Conservation (phyloP, 768 basidiomycete species). For the Gelatoporia subvermispora region DNA sequence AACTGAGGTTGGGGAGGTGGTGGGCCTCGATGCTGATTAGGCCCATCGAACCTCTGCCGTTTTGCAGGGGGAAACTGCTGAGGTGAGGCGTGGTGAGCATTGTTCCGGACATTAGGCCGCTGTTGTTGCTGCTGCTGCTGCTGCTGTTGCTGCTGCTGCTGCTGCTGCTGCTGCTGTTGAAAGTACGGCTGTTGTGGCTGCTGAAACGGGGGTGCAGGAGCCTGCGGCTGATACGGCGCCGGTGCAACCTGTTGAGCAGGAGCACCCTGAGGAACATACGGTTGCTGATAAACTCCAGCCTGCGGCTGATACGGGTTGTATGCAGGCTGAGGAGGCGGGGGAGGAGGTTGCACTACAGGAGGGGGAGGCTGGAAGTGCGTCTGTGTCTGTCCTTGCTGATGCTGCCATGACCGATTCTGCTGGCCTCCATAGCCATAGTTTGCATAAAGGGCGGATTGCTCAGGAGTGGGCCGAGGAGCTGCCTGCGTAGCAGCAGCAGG, state of each 20-base stretch:
- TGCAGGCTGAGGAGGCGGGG: slow-evolving; percentile 52
- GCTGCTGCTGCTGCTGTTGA: slow-evolving; percentile 29
- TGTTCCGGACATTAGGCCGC: slow-evolving; percentile 29
- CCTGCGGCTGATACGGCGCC: slow-evolving; percentile 39
- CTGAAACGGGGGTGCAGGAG: slow-evolving; percentile 37
- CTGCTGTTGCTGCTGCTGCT: slow-evolving; percentile 27
- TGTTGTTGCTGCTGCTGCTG: slow-evolving; percentile 37
- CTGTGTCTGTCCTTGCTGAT: slow-evolving; percentile 50
- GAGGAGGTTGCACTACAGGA: slow-evolving; percentile 46
- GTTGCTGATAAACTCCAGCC: slow-evolving; percentile 52
- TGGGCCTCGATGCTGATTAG: slow-evolving; percentile 48
- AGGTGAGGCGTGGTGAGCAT: slow-evolving; percentile 57
- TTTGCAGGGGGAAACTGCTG: slow-evolving; percentile 91
- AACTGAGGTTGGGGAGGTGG: slow-evolving; percentile 66
- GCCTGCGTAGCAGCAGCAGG: slow-evolving; percentile 26
- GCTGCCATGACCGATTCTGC: slow-evolving; percentile 51
- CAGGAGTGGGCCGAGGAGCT: slow-evolving; percentile 61
- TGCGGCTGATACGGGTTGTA: slow-evolving; percentile 76
- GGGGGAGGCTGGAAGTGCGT: slow-evolving; percentile 48
- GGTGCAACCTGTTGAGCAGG: slow-evolving; percentile 40
- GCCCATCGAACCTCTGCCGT: slow-evolving; percentile 83
- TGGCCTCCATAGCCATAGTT: slow-evolving; percentile 89
- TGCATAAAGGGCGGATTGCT: slow-evolving; percentile 82
- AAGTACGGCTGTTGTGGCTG: slow-evolving; percentile 30
- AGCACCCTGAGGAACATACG: slow-evolving; percentile 61